phyloP scores from a whole-genome alignment of 345 rosid species.

The Psidium friedrichsthalianum region DNA sequence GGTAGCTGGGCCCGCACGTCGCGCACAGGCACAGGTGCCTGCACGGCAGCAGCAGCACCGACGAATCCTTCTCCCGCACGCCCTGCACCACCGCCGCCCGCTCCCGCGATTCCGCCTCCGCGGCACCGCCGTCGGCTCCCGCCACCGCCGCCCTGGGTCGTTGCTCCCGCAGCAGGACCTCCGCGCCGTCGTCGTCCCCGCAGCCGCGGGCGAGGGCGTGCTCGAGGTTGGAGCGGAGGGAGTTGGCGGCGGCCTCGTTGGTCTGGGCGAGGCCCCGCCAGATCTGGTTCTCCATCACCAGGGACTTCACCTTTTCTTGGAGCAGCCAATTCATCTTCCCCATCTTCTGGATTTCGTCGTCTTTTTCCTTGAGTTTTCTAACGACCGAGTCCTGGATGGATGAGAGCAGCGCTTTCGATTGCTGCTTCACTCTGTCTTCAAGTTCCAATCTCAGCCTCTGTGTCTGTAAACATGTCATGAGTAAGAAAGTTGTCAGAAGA shows the following conservation, averaged over 20 bases:
- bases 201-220: slow-evolving; percentile 45
- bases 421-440: slow-evolving; percentile 46
- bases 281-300: slow-evolving; percentile 48
- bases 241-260: slow-evolving; percentile 66
- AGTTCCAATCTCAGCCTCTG: slow-evolving; percentile 52
- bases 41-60: slow-evolving; percentile 78
- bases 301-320: slow-evolving; percentile 44
- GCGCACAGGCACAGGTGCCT: slow-evolving; percentile 70
- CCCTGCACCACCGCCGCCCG: slow-evolving; percentile 21
- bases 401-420: slow-evolving; percentile 34
- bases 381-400: slow-evolving; percentile 31
- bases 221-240: slow-evolving; percentile 50
- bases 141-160: neutral
- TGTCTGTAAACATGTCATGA: slow-evolving; percentile 10
- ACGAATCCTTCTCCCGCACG: slow-evolving; percentile 59
- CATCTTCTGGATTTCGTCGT: slow-evolving; percentile 45
- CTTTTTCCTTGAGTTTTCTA: slow-evolving; percentile 46
- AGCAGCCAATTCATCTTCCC: slow-evolving; percentile 50
- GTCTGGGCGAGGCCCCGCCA: slow-evolving; percentile 73
- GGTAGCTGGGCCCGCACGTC: neutral
- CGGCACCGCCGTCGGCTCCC: neutral
- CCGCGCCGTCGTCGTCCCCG: slow-evolving; percentile 28
- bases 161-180: slow-evolving; percentile 72
- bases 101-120: neutral
- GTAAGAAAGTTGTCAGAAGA: neutral